A percentile compares a stretch with the other conserved stretches of the same genome.
phyloP scores from a whole-genome alignment of 2,329 filamentous ascomycete species.

The Colletotrichum sublineola region DNA sequence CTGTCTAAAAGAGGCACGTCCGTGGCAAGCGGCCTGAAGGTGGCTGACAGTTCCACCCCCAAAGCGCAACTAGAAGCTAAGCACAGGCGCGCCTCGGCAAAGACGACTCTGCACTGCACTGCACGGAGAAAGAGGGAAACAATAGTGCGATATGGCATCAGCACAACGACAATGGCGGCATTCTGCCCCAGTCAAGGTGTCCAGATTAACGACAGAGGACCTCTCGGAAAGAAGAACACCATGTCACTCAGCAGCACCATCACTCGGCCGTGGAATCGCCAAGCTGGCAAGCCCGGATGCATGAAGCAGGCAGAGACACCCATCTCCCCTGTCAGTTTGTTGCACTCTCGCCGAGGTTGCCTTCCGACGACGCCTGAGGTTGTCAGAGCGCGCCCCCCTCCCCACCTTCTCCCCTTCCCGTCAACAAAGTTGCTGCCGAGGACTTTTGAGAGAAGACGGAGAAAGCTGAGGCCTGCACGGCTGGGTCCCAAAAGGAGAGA shows the following conservation, averaged over 20 bases:
- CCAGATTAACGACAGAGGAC: conserved; percentile 8
- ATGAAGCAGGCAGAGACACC: conserved; percentile 40
- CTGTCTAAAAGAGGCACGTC: conserved; percentile 24
- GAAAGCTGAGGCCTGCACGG: conserved; percentile 9
- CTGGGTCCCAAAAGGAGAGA: background rate
- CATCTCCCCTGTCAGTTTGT: conserved; percentile 35
- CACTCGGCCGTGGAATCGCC: conserved; percentile 27
- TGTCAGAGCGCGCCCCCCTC: conserved; percentile 30
- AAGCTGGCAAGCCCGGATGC: conserved; percentile 41
- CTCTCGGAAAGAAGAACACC: background rate
- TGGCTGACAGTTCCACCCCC: conserved; percentile 37
- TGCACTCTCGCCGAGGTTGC: conserved; percentile 32
- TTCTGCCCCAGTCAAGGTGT: conserved; percentile 29
- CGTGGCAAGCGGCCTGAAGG: conserved; percentile 36
- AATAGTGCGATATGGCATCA: conserved; percentile 41
- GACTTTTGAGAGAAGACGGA: conserved; percentile 14
- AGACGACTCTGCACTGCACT: conserved; percentile 30
- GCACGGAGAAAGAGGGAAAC: conserved; percentile 11
- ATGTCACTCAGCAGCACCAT: conserved; percentile 19
- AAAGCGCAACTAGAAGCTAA: conserved; percentile 30
- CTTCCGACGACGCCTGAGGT: conserved; percentile 35
- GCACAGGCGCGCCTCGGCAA: conserved; percentile 34
- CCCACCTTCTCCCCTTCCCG: background rate
- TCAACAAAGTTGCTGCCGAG: conserved; percentile 16
- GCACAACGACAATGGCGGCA: conserved; percentile 37